Percentiles rank a stretch among this genome's conserved stretches.
Conservation (phyloP, 495 filamentous ascomycete genomes). For the Oidiodendron maius region DNA sequence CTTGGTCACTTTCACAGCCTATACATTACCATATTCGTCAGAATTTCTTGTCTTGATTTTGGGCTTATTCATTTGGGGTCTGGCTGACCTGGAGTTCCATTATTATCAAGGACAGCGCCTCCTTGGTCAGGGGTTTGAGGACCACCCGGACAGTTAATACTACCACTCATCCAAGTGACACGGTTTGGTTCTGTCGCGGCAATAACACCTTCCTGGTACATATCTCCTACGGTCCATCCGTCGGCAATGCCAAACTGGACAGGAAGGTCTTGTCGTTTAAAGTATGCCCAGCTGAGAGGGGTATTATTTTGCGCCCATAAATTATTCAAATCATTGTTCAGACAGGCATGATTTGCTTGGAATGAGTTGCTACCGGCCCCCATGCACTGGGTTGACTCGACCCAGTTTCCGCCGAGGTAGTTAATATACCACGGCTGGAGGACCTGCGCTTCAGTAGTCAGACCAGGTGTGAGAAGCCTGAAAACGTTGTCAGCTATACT, state of each 20-base stretch:
- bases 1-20: constrained; percentile 19
- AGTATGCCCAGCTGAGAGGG: constrained; percentile 24
- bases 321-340: constrained; percentile 23
- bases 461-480: not conserved
- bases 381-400: constrained; percentile 25
- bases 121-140: constrained; percentile 21
- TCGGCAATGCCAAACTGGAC: constrained; percentile 28
- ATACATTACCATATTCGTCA: too few species aligned
- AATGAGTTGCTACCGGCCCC: constrained; percentile 25
- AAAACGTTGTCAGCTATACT: not conserved
- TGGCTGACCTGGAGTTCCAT: constrained; percentile 24
- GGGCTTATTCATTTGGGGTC: constrained; percentile 5
- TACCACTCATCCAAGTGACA: constrained; percentile 25
- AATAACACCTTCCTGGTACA: constrained; percentile 26
- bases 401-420: constrained; percentile 15
- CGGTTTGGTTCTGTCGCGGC: constrained; percentile 27
- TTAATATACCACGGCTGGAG: constrained; percentile 17
- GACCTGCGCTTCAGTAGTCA: not conserved
- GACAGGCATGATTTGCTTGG: constrained; percentile 21
- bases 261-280: constrained; percentile 25
- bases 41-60: not conserved
- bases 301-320: constrained; percentile 25
- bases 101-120: constrained; percentile 25
- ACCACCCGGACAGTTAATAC: constrained; percentile 25
- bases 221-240: constrained; percentile 26